These are phyloP conservation scores for Xylaria sp. DNA, from an alignment of 2,329 filamentous ascomycete species.

Conservation along the genomic window DNA sequence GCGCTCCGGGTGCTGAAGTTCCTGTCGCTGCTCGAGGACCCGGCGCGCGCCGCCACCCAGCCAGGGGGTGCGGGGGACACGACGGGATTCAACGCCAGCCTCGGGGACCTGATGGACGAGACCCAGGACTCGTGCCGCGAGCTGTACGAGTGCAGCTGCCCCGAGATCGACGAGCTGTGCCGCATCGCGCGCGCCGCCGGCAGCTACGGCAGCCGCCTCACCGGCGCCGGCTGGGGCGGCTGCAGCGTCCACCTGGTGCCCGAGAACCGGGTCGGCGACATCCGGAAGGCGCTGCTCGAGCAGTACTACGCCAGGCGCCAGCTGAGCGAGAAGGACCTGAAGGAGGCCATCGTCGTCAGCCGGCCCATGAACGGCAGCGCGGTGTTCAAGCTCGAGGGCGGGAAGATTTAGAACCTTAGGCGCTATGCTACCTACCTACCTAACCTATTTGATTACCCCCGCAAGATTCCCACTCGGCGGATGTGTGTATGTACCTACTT, in stretches of 20 bases:
- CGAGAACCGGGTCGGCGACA: conserved; percentile 75
- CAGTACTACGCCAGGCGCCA: conserved; percentile 78
- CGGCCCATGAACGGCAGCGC: conserved; percentile 78
- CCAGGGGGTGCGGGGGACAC: conserved; percentile 65
- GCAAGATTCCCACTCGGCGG: too few species aligned
- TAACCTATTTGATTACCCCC: background rate
- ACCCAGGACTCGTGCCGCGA: conserved; percentile 88
- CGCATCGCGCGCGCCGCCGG: conserved; percentile 76
- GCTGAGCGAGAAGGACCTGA: conserved; percentile 70
- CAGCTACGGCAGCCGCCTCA: conserved; percentile 81
- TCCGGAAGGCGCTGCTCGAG: conserved; percentile 75
- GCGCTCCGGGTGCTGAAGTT: conserved; percentile 85
- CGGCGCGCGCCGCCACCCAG: conserved; percentile 41
- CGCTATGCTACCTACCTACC: too few species aligned
- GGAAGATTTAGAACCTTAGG: conserved; percentile 35
- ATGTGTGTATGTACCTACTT: too few species aligned
- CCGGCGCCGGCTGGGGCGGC: conserved; percentile 95
- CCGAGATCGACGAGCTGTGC: conserved; percentile 90
- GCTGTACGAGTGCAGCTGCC: conserved; percentile 87
- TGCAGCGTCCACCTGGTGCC: conserved; percentile 94
- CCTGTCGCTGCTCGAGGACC: conserved; percentile 71
- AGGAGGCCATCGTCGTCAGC: conserved; percentile 83
- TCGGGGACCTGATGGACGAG: conserved; percentile 84
- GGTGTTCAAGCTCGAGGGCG: conserved; percentile 44
- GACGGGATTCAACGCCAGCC: conserved; percentile 62